phyloP scores from a whole-genome alignment of 2,329 filamentous ascomycete species.

The Chrysosporium queenslandicum region DNA sequence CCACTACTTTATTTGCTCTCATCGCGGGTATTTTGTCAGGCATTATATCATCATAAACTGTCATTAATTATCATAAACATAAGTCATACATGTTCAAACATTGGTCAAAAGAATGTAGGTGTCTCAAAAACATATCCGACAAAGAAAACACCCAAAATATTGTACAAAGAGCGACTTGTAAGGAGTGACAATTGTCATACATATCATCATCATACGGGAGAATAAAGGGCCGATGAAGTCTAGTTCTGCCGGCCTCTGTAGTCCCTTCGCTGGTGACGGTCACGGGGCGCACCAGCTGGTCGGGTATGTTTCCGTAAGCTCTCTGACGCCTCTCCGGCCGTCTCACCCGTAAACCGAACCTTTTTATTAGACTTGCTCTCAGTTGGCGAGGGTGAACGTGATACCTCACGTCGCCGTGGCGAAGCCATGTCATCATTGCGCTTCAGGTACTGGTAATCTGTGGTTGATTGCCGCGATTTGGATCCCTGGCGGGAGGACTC shows the following conservation, averaged over 20 bases:
- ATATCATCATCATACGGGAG: neutral
- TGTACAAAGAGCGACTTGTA: neutral
- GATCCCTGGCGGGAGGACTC: neutral
- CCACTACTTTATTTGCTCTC: too few species aligned
- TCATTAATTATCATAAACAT: neutral
- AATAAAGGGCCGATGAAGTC: neutral
- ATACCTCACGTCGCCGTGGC: neutral
- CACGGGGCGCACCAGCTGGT: neutral
- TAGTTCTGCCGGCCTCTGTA: neutral
- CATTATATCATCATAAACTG: too few species aligned
- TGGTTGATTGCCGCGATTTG: neutral
- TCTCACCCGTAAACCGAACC: constrained; percentile 4
- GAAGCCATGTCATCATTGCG: too few species aligned
- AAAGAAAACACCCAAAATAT: neutral
- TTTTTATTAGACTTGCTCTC: neutral
- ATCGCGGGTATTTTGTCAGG: neutral
- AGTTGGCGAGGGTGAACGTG: neutral
- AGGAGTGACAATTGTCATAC: neutral
- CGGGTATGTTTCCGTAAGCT: neutral
- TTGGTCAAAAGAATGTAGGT: neutral
- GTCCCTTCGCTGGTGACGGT: neutral
- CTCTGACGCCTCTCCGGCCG: neutral
- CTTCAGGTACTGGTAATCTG: too few species aligned
- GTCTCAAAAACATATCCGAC: neutral
- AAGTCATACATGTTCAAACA: too few species aligned